Evolutionary conservation across 2,329 filamentous ascomycete genomes (phyloP).

Genomic region (Trichoderma simmonsii): DNA sequence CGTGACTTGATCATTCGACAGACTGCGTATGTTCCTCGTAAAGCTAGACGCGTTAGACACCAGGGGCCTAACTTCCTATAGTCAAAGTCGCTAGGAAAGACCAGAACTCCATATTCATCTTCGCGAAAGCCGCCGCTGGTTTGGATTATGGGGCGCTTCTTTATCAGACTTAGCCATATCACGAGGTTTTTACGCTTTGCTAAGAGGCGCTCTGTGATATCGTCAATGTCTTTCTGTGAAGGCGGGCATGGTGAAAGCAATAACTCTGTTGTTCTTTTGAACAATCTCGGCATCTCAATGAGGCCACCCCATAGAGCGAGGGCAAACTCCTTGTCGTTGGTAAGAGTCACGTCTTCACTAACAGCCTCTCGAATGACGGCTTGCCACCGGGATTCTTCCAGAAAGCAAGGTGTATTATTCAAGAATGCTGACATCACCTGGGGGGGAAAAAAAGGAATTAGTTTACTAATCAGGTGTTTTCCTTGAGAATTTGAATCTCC

Average conservation of each 20-base stretch:
- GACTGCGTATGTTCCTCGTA: slow-evolving; percentile 7
- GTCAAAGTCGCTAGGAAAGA: not conserved
- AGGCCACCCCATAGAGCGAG: not conserved
- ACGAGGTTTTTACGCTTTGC: slow-evolving; percentile 10
- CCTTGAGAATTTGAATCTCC: not conserved
- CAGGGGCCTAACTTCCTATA: not conserved
- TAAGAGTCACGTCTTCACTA: not conserved
- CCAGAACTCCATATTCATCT: not conserved
- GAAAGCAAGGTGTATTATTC: slow-evolving; percentile 1
- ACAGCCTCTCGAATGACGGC: slow-evolving; percentile 8
- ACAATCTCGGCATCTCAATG: not conserved
- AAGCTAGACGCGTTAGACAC: slow-evolving; percentile 1
- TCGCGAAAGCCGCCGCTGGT: not conserved
- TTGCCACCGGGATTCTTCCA: slow-evolving; percentile 3
- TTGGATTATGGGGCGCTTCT: not conserved
- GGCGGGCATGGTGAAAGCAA: not conserved
- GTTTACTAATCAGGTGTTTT: not conserved
- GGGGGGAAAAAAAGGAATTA: not conserved
- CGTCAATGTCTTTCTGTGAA: not conserved
- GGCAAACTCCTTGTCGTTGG: slow-evolving; percentile 1
- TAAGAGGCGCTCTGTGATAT: not conserved
- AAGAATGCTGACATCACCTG: slow-evolving; percentile 11
- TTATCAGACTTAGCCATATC: not conserved
- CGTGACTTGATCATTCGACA: slow-evolving; percentile 12
- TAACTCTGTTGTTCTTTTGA: not conserved